These are phyloP conservation scores for Ceratocystiopsis minuta DNA, from an alignment of 2,329 filamentous ascomycete genomes.

Conservation along the genomic window DNA sequence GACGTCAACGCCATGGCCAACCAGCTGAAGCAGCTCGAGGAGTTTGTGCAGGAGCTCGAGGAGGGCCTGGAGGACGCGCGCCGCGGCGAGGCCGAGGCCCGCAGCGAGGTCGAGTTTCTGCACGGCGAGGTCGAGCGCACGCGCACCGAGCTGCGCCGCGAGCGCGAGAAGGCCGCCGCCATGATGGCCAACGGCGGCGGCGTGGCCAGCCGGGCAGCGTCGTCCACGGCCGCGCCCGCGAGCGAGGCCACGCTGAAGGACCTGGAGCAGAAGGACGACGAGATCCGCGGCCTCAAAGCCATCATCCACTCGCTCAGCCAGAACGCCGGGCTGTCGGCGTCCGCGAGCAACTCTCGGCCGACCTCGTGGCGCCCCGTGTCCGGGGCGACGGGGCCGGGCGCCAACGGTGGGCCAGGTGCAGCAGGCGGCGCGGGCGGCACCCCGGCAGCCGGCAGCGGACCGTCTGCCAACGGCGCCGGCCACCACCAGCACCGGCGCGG, in stretches of 20 bases:
- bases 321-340: conserved; percentile 31
- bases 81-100: conserved; percentile 82
- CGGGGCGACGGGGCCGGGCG: conserved; percentile 7
- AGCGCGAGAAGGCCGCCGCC: conserved; percentile 63
- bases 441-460: conserved; percentile 8
- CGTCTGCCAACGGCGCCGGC: conserved; percentile 4
- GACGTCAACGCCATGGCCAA: conserved; percentile 83
- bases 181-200: conserved; percentile 29
- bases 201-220: conserved; percentile 6
- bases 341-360: conserved; percentile 11
- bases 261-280: conserved; percentile 85
- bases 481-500: conserved; percentile 26
- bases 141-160: conserved; percentile 68
- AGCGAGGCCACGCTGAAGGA: conserved; percentile 45
- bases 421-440: conserved; percentile 3
- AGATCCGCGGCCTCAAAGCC: conserved; percentile 89
- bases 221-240: conserved; percentile 16
- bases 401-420: conserved; percentile 15
- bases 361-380: too few species aligned
- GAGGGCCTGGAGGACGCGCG: conserved; percentile 91
- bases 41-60: conserved; percentile 89
- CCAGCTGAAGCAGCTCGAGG: conserved; percentile 88
- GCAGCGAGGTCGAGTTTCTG: conserved; percentile 89
- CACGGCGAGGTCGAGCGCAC: conserved; percentile 88
- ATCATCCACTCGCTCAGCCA: conserved; percentile 92